Conservation (phyloP, 2,329 filamentous ascomycete genomes). For the Zasmidium citrigriseum region DNA sequence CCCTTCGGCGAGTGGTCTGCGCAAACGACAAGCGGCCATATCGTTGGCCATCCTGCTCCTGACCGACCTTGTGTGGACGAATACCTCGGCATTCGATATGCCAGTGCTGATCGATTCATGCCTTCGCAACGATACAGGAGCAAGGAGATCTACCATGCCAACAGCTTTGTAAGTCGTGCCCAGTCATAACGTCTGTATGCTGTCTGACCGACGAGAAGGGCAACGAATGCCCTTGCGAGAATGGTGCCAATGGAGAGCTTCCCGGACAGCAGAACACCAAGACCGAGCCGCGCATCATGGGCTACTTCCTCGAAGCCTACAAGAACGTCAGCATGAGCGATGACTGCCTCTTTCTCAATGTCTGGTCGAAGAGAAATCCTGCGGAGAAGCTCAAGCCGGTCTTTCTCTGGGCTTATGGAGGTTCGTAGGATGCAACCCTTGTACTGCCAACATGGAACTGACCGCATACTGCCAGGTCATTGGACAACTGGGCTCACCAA, state of each 20-base stretch:
- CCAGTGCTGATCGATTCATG: constrained; percentile 37
- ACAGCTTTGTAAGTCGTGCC: no score
- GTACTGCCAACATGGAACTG: no score
- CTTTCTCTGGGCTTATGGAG: constrained; percentile 30
- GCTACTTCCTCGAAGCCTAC: no score
- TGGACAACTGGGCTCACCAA: not conserved
- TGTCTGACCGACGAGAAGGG: not conserved
- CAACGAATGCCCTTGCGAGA: not conserved
- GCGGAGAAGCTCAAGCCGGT: constrained; percentile 35
- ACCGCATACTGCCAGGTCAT: not conserved
- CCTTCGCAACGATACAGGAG: constrained; percentile 2
- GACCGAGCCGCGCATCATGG: not conserved
- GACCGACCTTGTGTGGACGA: constrained; percentile 16
- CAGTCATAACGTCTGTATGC: not conserved
- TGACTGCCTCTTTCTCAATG: constrained; percentile 39
- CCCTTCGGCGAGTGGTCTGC: no score
- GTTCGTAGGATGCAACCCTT: no score
- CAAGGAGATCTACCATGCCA: not conserved
- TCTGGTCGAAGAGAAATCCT: constrained; percentile 26
- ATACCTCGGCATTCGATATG: constrained; percentile 39
- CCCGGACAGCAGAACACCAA: not conserved
- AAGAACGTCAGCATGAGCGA: constrained; percentile 18
- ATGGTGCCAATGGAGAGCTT: not conserved
- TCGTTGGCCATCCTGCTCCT: no score
- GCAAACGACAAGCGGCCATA: no score